A percentile compares a stretch with the other conserved stretches of the same genome.
phyloP scores from a whole-genome alignment of 345 rosid species.

The Anacardium occidentale region DNA sequence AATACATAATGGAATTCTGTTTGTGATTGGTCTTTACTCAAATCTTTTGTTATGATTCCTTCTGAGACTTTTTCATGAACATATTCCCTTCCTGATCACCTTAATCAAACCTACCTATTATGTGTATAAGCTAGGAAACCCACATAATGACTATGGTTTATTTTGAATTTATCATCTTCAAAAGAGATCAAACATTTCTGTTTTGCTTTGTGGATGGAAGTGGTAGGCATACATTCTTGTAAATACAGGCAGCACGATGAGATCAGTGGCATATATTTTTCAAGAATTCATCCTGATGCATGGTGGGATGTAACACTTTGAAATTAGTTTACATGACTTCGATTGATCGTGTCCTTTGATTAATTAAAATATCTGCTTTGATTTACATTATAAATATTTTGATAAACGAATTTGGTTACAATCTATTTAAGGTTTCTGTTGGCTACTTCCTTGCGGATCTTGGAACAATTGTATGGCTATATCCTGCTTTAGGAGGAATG shows the following conservation, averaged over 20 bases:
- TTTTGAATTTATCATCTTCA: constrained; percentile 6
- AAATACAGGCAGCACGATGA: too few species aligned
- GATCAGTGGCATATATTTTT: too few species aligned
- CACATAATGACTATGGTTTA: constrained; percentile 1
- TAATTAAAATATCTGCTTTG: not conserved
- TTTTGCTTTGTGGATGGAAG: too few species aligned
- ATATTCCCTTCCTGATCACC: not conserved
- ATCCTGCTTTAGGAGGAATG: constrained; percentile 83
- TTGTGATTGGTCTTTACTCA: not conserved
- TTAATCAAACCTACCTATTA: not conserved
- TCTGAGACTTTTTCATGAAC: not conserved
- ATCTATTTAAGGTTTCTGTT: constrained; percentile 65
- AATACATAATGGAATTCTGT: not conserved
- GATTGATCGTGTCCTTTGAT: constrained; percentile 1
- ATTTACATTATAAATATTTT: not conserved
- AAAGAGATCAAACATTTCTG: too few species aligned
- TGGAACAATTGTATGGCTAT: constrained; percentile 74
- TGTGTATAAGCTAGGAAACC: not conserved
- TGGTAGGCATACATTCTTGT: too few species aligned
- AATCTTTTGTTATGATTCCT: not conserved
- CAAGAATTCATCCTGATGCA: too few species aligned
- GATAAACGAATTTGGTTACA: not conserved
- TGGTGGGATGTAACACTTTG: too few species aligned
- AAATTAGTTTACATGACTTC: constrained; percentile 4
- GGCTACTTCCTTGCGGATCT: constrained; percentile 86